phyloP scores from a whole-genome alignment of 139 green algal species.

The Chlorella sp. region DNA sequence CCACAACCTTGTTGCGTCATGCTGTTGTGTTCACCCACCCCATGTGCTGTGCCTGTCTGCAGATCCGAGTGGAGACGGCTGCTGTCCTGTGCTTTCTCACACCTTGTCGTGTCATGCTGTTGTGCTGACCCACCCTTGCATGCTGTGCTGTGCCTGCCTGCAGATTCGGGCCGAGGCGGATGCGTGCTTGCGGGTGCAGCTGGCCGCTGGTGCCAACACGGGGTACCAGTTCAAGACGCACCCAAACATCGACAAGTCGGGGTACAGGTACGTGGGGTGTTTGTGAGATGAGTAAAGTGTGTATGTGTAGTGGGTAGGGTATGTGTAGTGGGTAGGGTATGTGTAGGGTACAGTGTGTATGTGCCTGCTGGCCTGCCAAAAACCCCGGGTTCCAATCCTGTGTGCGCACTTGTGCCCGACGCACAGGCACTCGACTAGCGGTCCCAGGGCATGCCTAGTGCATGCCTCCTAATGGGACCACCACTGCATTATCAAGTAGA shows the following conservation, averaged over 20 bases:
- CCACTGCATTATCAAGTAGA: too few relatives aligned
- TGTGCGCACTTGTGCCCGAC: too few relatives aligned
- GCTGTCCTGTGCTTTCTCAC: conserved; percentile 51
- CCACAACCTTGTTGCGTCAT: not conserved
- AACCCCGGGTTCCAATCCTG: too few relatives aligned
- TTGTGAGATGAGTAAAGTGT: too few relatives aligned
- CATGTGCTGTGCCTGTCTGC: not conserved
- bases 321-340: too few relatives aligned
- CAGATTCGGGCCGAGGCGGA: conserved; percentile 71
- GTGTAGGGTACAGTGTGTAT: too few relatives aligned
- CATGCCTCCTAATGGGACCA: too few relatives aligned
- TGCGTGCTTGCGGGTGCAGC: conserved; percentile 74
- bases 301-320: too few relatives aligned
- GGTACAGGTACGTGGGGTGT: conserved; percentile 64
- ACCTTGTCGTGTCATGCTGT: not conserved
- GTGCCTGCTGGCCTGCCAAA: too few relatives aligned
- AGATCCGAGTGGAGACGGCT: conserved; percentile 69
- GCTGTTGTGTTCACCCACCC: not conserved
- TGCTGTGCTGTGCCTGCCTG: not conserved
- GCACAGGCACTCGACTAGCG: too few relatives aligned
- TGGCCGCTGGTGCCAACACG: conserved; percentile 61
- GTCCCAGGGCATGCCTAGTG: too few relatives aligned
- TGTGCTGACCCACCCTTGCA: not conserved
- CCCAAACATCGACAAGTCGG: conserved; percentile 99
- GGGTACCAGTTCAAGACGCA: conserved; percentile 99